Evolutionary conservation across 2,329 filamentous ascomycete genomes (phyloP).

Genomic region (Hymenoscyphus albidus): DNA sequence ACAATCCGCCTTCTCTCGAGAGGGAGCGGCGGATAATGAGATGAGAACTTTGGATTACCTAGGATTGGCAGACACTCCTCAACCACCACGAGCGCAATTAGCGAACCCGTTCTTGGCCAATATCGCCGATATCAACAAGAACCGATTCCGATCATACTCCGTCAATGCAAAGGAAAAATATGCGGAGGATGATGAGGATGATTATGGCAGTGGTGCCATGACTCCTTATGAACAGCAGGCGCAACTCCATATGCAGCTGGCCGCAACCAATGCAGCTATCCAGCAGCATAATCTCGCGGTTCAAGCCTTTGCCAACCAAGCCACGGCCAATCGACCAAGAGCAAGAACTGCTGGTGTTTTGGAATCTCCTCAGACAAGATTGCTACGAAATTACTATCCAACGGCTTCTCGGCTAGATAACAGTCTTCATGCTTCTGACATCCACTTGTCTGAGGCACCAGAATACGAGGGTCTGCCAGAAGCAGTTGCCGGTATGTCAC

Average conservation of each 20-base stretch:
- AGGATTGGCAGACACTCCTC: constrained; percentile 88
- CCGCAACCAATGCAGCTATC: constrained; percentile 66
- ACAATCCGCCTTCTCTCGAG: constrained; percentile 80
- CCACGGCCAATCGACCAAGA: constrained; percentile 75
- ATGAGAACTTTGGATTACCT: constrained; percentile 93
- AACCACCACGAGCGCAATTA: constrained; percentile 70
- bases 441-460: constrained; percentile 69
- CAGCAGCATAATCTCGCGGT: constrained; percentile 91
- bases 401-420: constrained; percentile 73
- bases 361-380: constrained; percentile 49
- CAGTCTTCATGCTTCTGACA: constrained; percentile 70
- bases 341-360: constrained; percentile 89
- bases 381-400: constrained; percentile 70
- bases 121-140: constrained; percentile 72
- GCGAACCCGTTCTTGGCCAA: constrained; percentile 72
- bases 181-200: constrained; percentile 80
- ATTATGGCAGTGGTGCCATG: constrained; percentile 46
- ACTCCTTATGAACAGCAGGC: constrained; percentile 56
- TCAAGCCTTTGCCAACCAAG: constrained; percentile 84
- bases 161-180: constrained; percentile 99
- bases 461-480: constrained; percentile 78
- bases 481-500: constrained; percentile 75
- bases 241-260: constrained; percentile 58
- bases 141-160: constrained; percentile 92
- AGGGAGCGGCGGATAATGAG: constrained; percentile 80